Conservation (phyloP, 2,329 filamentous ascomycete genomes). For the Arachnomyces sp. region DNA sequence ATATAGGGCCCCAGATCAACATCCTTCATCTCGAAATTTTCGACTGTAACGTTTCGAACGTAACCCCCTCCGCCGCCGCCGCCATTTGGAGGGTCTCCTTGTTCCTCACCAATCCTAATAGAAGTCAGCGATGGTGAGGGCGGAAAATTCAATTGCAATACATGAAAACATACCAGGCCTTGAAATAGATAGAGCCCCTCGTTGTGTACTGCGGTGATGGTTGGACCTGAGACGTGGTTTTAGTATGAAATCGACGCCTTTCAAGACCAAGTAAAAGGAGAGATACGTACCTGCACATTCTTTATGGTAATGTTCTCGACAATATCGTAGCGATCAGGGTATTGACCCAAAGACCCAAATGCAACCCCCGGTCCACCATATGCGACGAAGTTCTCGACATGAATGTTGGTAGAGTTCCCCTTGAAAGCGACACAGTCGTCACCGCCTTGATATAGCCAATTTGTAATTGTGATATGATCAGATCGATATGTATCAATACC, state of each 20-base stretch:
- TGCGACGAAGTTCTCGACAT: slow-evolving; percentile 34
- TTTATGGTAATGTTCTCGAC: slow-evolving; percentile 34
- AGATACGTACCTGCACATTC: no score
- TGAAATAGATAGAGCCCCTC: no score
- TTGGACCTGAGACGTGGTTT: no score
- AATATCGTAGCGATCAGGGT: slow-evolving; percentile 26
- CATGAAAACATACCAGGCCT: no score
- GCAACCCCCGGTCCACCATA: slow-evolving; percentile 31
- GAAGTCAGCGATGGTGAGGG: no score
- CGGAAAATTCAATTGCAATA: no score
- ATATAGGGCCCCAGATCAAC: no score
- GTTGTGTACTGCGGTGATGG: no score
- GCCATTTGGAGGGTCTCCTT: slow-evolving; percentile 2
- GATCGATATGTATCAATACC: slow-evolving; percentile 48
- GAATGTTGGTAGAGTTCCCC: slow-evolving; percentile 34
- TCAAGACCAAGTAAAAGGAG: no score
- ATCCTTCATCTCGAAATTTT: no score
- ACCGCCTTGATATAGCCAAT: slow-evolving; percentile 35
- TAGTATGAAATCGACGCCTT: no score
- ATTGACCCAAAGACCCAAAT: slow-evolving; percentile 35
- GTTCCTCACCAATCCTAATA: slow-evolving; percentile 3
- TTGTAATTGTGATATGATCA: slow-evolving; percentile 37
- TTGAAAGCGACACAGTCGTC: slow-evolving; percentile 37
- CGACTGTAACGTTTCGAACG: slow-evolving; percentile 2
- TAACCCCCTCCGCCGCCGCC: slow-evolving; percentile 3